Evolutionary conservation across 768 basidiomycete genomes (phyloP), one percentile per base, ranked within the genome.

Genomic region (Russula earlei): DNA sequence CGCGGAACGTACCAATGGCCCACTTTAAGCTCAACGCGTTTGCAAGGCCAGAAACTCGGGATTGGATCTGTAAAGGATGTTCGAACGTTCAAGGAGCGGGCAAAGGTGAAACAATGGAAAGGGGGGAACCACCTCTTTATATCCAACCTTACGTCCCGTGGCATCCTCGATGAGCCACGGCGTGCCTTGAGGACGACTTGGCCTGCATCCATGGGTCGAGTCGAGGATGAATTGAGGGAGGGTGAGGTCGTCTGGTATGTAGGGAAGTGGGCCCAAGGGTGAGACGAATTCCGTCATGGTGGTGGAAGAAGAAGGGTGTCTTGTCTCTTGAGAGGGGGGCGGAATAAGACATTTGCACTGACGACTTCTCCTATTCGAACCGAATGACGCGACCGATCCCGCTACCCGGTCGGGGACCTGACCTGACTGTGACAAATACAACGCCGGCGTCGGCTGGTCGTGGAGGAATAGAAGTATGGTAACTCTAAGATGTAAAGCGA

Each of bases 161-260:
- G 61, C 62, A 47, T 75, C 71, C 34, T 77, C 76, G 27, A 77
- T 68, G 40, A 77, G 56, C 72, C 74, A 76, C 0, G 76, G 69
- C 15, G 53, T 54, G 25, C 49, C 47, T 20, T 41, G 37, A 25
- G 29, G 48, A 27, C 55, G 50, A 19, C 41, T 19, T 15, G 62
- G 64, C 24, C 52, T 49, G 36, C 41, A 41, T 20, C 52, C 53
- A 47, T 66, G 65, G 22, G 62, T 38, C 12, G 52, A 49, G 52
- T 64, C 63, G 19, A 64, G 43, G 9, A 66, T 38, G 51, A 66
- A 66, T 47, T 66, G 65, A 7, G 37, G 14, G 5, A 66, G 56
- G 31, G 65, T 63, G 25, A 66, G 55, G 44, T 64, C 47, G 29
- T 66, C 65, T 14, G 63, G 63, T n/a, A 64, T 51, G 31, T 57